phyloP scores from a whole-genome alignment of 2,329 filamentous ascomycete genomes.

The Arthroderma sp. region DNA sequence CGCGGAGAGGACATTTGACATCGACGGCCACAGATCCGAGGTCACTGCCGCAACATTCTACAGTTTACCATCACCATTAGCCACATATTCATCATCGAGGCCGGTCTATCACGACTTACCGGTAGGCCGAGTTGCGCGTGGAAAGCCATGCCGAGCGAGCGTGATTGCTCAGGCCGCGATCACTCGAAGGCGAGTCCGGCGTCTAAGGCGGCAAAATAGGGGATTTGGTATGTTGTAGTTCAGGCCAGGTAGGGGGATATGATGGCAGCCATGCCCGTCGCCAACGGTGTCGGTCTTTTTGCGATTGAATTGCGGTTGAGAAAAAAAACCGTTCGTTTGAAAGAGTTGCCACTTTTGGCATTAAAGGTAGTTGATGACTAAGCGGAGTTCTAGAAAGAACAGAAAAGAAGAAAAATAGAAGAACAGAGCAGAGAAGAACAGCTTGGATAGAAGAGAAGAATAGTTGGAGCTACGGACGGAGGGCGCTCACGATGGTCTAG shows the following conservation, averaged over 20 bases:
- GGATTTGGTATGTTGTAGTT: not conserved
- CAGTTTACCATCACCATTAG: not conserved
- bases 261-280: constrained; percentile 2
- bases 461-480: not conserved
- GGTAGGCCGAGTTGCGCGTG: constrained; percentile 38
- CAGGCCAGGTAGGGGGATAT: not conserved
- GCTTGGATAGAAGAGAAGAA: not conserved
- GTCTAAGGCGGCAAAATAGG: not conserved
- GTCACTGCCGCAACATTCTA: constrained; percentile 37
- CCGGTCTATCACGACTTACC: constrained; percentile 25
- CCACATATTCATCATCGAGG: not conserved
- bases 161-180: constrained; percentile 14
- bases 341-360: not conserved
- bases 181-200: not conserved
- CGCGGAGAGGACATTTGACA: constrained; percentile 29
- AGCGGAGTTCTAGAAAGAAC: not conserved
- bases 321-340: not conserved
- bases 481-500: not conserved
- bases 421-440: not conserved
- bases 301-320: not conserved
- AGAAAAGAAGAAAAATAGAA: not conserved
- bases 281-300: not conserved
- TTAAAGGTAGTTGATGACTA: not conserved
- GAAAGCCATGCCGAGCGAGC: constrained; percentile 36
- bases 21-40: constrained; percentile 35